Base-by-base conservation (phyloP, 2,329 filamentous ascomycete species). In the Parascedosporium putredinis region DNA sequence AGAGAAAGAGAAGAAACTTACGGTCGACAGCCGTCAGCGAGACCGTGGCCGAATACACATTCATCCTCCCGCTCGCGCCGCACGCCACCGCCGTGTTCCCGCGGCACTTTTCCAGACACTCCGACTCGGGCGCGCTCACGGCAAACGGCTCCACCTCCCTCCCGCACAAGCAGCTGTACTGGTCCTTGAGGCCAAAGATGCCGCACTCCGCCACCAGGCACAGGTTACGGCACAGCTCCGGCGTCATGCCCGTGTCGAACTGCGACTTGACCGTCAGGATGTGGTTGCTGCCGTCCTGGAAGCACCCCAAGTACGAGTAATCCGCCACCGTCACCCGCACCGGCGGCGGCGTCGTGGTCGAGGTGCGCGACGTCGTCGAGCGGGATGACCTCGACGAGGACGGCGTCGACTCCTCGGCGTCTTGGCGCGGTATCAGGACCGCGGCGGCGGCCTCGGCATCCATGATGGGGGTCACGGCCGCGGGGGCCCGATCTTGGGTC, bases 141-240 rank as follows among this genome's bases (percentile, higher is more conserved):
- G 46, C 50, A 16, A 49, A 45, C n/a, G 29, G 18, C 42, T 52
- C 45, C 40, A 58, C 38, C 6, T 18, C 16, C 12, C 52, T 53
- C 34, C 60, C 60, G 53, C 62, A 64, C 51, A 53, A 66, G 51
- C 68, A 70, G 54, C 70, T 62, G 7, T 51, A 52, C 3, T 55
- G 58, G 49, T 63, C 67, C 52, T 69, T 64, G 22, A 64, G 56
- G 20, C 66, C 68, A 44, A 67, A 69, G 53, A 50, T 42, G 33
- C 22, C 27, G 18, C 18, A 27, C 20, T 9, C 9, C 5, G 16
- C 29, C 6, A 50, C 45, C 20, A 38, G 27, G 47, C 52, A 53
- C 14, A 42, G 9, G 36, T 53, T 51, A 4, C 52, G 44, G 23
- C 52, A 53, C 20, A 51, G 29, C 46, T 50, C 34, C 20, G 52